Percentiles rank a stretch among this genome's conserved stretches.
Evolutionary conservation across 371 early-diverging fungal genomes (phyloP).

Genomic region (Dichotomocladium elegans): DNA sequence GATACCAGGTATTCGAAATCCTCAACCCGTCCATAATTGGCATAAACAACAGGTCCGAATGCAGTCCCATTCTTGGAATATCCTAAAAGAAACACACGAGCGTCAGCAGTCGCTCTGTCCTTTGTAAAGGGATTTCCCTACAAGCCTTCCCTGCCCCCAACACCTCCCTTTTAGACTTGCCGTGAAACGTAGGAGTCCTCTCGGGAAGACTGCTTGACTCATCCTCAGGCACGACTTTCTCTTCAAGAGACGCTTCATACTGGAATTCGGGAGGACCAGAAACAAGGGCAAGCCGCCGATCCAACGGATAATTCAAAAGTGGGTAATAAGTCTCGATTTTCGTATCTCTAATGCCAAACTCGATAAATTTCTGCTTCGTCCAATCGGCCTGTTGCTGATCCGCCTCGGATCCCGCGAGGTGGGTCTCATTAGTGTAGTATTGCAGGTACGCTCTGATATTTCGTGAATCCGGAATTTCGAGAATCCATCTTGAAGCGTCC

Average conservation of each 20-base stretch:
- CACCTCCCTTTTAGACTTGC: constrained; percentile 3
- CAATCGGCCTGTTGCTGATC: constrained; percentile 47
- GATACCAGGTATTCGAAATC: constrained; percentile 50
- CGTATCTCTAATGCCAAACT: constrained; percentile 50
- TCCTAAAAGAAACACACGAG: background rate
- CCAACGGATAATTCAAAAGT: constrained; percentile 51
- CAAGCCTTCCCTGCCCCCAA: background rate
- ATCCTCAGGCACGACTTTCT: constrained; percentile 58
- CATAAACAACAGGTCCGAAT: constrained; percentile 59
- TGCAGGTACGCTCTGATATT: constrained; percentile 10
- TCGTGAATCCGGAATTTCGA: background rate
- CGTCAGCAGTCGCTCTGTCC: background rate
- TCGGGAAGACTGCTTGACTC: constrained; percentile 39
- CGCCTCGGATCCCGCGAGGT: constrained; percentile 40
- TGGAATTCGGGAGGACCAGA: constrained; percentile 33
- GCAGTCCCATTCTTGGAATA: constrained; percentile 61
- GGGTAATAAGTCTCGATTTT: constrained; percentile 57
- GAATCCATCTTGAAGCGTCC: too few relatives aligned
- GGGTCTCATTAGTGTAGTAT: constrained; percentile 48
- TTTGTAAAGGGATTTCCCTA: too few relatives aligned
- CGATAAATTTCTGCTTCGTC: constrained; percentile 44
- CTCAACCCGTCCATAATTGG: constrained; percentile 57
- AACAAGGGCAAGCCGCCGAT: constrained; percentile 49
- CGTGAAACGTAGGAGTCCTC: constrained; percentile 60
- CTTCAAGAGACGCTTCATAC: constrained; percentile 51